Conservation (phyloP, 495 filamentous ascomycete species). For the Pyrenopolyporus hunteri region DNA sequence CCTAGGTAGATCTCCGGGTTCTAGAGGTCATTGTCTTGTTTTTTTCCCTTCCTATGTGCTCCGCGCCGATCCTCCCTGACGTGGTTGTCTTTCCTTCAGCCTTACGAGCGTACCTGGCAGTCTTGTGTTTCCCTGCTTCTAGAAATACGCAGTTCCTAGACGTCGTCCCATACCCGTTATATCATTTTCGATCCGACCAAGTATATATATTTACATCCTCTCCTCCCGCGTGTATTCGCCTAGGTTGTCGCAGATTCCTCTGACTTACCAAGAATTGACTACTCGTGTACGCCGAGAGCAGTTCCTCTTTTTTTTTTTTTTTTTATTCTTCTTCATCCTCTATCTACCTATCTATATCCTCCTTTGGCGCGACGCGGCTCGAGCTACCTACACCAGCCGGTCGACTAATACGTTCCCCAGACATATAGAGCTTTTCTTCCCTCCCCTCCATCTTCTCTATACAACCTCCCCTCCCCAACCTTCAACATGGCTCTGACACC, state of each 20-base stretch:
- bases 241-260: background rate
- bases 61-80: background rate
- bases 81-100: background rate
- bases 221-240: background rate
- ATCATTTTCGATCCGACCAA: background rate
- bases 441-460: background rate
- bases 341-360: background rate
- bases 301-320: slow-evolving; percentile 2
- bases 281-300: slow-evolving; percentile 14
- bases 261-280: background rate
- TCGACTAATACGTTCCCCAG: background rate
- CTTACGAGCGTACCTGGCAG: background rate
- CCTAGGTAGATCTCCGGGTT: too few relatives aligned
- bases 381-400: background rate
- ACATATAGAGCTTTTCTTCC: background rate
- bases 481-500: slow-evolving; percentile 28
- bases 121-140: too few relatives aligned
- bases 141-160: too few relatives aligned
- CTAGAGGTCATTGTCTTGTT: too few relatives aligned
- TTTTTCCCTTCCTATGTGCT: too few relatives aligned
- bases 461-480: background rate
- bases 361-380: background rate
- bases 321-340: background rate
- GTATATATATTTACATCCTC: background rate
- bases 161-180: background rate